Base-by-base conservation (phyloP, 2,329 filamentous ascomycete species). In the Nigrospora sphaerica region DNA sequence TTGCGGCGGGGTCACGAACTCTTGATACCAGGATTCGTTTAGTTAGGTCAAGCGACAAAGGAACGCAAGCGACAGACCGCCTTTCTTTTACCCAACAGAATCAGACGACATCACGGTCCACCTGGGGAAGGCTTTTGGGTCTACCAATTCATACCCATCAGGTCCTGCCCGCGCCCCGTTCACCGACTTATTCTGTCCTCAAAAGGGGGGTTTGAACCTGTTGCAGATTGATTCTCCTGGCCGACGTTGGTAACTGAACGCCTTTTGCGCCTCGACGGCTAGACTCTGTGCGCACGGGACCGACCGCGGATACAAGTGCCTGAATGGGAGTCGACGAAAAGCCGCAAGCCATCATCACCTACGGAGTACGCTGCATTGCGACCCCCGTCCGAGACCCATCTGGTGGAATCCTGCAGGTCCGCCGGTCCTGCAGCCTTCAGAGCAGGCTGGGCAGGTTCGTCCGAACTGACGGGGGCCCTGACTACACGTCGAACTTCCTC, bases 81-180 rank as follows among this genome's bases (percentile, higher is more conserved):
- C 42, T 31, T 44, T 33, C 42, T 31, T 44, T 44, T 33, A n/a
- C 42, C 23, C 42, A 44, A 44, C 42, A 44, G 36, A 44, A 31
- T 44, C 35, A 6, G 23, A 28, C 23, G 23, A 28, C 23, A 28
- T 28, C 23, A 28, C 23, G 23, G 23, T 28, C 23, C 23, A 28
- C 23, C 23, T 28, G 23, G 23, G 23, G 23, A 28, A 28, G 23
- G 23, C 7, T 9, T 28, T 13, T 10, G 6, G 40, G 12, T 17
- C 17, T n/a, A 16, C 40, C 32, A 34, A 42, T 13, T 34, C n/a
- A 10, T 17, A 33, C 12, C 18, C 34, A 33, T 28, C 23, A 17
- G 23, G 32, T 32, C 23, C 13, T 33, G 17, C 32, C 34, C 17
- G 17, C 32, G 23, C 4, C 32, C 40, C 40, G 28, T 42, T 42